These are phyloP conservation scores for Kazachstania psychrophila DNA, from an alignment of 805 yeast genomes.

Conservation along the genomic window DNA sequence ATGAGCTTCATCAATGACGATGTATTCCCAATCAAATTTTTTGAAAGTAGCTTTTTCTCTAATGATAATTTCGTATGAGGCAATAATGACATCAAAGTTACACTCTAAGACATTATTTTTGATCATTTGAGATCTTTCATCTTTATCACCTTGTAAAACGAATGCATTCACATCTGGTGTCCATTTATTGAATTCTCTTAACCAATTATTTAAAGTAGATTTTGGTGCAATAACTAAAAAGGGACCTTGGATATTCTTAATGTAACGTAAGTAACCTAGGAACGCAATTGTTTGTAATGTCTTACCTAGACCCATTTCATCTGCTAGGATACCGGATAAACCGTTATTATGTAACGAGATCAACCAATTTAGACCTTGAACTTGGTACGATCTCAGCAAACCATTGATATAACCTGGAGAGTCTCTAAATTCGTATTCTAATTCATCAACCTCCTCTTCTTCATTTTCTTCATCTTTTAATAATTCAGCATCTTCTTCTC, in stretches of 20 bases:
- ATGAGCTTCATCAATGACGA: constrained; percentile 73
- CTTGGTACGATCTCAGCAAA: constrained; percentile 59
- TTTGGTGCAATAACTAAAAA: constrained; percentile 71
- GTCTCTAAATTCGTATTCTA: constrained; percentile 54
- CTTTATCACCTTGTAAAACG: constrained; percentile 67
- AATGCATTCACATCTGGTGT: constrained; percentile 69
- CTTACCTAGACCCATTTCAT: constrained; percentile 82
- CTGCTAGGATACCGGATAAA: constrained; percentile 69
- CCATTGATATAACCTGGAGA: constrained; percentile 71
- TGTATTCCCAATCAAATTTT: constrained; percentile 68
- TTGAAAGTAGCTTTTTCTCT: constrained; percentile 58
- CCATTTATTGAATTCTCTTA: constrained; percentile 68
- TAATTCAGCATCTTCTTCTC: constrained; percentile 71
- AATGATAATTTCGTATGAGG: constrained; percentile 71
- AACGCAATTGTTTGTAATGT: constrained; percentile 73
- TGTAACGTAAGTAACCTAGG: constrained; percentile 59
- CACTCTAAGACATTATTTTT: constrained; percentile 43
- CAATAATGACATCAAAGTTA: constrained; percentile 62
- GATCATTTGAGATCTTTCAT: constrained; percentile 50
- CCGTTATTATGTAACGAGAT: constrained; percentile 60
- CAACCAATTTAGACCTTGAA: constrained; percentile 77
- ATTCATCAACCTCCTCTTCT: constrained; percentile 13
- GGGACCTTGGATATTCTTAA: constrained; percentile 56
- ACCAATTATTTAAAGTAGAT: constrained; percentile 75
- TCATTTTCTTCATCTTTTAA: constrained; percentile 36